Percentiles rank a stretch among this genome's conserved stretches.
Evolutionary conservation across 441 rosid species (phyloP).

Genomic region (Mallotus repandus): DNA sequence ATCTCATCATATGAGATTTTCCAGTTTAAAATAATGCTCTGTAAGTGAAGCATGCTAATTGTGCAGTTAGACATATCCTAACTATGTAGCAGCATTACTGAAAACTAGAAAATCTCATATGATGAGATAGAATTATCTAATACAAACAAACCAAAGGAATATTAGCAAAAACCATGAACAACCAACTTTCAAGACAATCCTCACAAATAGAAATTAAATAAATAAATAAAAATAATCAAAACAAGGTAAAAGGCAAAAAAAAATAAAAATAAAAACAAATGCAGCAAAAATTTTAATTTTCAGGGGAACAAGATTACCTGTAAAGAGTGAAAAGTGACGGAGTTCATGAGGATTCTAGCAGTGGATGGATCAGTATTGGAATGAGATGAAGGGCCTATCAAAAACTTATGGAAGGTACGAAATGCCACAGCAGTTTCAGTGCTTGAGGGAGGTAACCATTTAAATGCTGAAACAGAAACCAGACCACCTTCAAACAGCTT

Average conservation of each 20-base stretch:
- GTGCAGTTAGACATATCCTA: too few relatives aligned
- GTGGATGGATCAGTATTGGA: conserved; percentile 56
- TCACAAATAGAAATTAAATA: neutral
- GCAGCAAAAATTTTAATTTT: neutral
- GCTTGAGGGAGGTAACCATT: conserved; percentile 94
- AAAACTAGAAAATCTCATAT: neutral
- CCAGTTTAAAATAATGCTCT: too few relatives aligned
- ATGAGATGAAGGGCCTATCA: conserved; percentile 73
- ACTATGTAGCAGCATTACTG: too few relatives aligned
- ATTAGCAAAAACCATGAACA: neutral
- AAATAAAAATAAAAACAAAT: too few relatives aligned
- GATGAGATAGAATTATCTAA: neutral
- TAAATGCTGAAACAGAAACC: conserved; percentile 74
- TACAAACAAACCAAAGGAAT: neutral
- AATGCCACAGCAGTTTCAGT: conserved; percentile 88
- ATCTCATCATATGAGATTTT: too few relatives aligned
- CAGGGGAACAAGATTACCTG: conserved; percentile 47
- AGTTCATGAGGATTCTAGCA: conserved; percentile 54
- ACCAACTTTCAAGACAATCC: neutral
- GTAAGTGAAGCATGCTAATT: too few relatives aligned
- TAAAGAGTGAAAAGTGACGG: conserved; percentile 50
- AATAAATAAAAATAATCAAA: neutral
- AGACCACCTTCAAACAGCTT: conserved; percentile 65
- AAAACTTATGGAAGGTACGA: conserved; percentile 78
- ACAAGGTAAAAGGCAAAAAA: neutral